Conservation (phyloP, 1,284 basidiomycete species). For the Ustilago nuda region DNA sequence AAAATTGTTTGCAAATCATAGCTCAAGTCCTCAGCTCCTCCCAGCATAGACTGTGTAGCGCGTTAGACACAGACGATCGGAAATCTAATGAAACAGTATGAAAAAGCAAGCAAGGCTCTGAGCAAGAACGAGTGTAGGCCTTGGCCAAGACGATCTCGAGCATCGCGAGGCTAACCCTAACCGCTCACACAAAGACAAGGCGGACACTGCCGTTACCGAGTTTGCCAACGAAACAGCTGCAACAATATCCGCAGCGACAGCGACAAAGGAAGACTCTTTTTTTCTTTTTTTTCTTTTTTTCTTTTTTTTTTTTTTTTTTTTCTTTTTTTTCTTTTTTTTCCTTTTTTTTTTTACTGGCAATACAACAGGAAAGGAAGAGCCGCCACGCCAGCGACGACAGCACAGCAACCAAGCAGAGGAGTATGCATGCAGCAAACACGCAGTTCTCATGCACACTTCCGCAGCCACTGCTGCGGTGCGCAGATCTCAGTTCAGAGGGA, state of each 20-base stretch:
- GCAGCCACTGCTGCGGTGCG: conserved; percentile 10
- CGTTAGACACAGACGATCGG: too few species aligned
- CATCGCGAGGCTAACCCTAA: neutral
- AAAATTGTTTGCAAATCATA: neutral
- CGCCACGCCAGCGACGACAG: neutral
- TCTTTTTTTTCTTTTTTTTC: too few species aligned
- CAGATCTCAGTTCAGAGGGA: conserved; percentile 2
- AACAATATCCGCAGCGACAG: too few species aligned
- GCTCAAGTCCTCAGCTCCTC: too few species aligned
- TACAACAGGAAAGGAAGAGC: neutral
- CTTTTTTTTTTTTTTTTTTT: too few species aligned
- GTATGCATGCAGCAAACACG: conserved; percentile 6
- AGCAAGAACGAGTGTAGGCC: too few species aligned
- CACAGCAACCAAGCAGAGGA: conserved; percentile 1
- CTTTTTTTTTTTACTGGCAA: neutral
- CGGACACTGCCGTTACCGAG: neutral
- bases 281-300: too few species aligned
- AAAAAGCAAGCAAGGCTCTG: too few species aligned
- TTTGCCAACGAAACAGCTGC: neutral
- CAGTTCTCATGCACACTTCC: conserved; percentile 5
- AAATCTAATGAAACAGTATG: too few species aligned
- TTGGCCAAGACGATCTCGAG: neutral
- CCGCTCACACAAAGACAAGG: neutral
- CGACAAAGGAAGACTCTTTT: neutral
- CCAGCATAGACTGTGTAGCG: too few species aligned